These are phyloP conservation scores for Entomortierella beljakovae DNA, from an alignment of 192 early-diverging fungal species.

Conservation along the genomic window DNA sequence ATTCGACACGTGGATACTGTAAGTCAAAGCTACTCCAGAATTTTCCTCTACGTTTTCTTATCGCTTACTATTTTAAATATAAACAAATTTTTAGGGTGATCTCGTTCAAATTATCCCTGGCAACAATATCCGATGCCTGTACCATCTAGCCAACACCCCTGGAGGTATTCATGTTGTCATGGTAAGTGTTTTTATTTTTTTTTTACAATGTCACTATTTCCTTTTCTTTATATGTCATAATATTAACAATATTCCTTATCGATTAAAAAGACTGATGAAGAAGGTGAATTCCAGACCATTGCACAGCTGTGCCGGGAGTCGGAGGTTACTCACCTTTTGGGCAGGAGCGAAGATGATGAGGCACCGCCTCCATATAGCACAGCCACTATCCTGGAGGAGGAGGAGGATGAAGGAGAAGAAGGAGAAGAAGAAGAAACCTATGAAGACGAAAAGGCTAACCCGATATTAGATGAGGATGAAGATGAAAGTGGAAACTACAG, in stretches of 20 bases:
- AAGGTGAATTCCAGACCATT: slow-evolving; percentile 49
- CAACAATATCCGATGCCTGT: slow-evolving; percentile 68
- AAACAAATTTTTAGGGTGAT: slow-evolving; percentile 47
- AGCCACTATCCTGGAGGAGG: slow-evolving; percentile 39
- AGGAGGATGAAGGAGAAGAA: no score
- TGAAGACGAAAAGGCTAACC: slow-evolving; percentile 31
- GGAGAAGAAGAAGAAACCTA: no score
- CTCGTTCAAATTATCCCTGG: slow-evolving; percentile 67
- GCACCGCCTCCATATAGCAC: slow-evolving; percentile 10
- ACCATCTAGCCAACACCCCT: slow-evolving; percentile 56
- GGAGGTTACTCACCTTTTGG: slow-evolving; percentile 26
- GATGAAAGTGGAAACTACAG: slow-evolving; percentile 48
- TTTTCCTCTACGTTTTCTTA: no score
- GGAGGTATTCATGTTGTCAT: slow-evolving; percentile 64
- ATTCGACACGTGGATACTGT: slow-evolving; percentile 84
- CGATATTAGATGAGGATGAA: slow-evolving; percentile 35
- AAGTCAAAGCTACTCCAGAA: no score
- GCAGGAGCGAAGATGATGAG: slow-evolving; percentile 13
- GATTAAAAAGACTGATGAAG: slow-evolving; percentile 37
- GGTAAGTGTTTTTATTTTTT: slow-evolving; percentile 15
- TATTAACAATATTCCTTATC: background rate
- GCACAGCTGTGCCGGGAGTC: slow-evolving; percentile 45
- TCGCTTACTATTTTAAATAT: background rate
- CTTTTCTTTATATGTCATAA: background rate
- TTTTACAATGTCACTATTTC: background rate